These are phyloP conservation scores for Pulveroboletus sp. DNA, from an alignment of 768 basidiomycete genomes.

Conservation along the genomic window DNA sequence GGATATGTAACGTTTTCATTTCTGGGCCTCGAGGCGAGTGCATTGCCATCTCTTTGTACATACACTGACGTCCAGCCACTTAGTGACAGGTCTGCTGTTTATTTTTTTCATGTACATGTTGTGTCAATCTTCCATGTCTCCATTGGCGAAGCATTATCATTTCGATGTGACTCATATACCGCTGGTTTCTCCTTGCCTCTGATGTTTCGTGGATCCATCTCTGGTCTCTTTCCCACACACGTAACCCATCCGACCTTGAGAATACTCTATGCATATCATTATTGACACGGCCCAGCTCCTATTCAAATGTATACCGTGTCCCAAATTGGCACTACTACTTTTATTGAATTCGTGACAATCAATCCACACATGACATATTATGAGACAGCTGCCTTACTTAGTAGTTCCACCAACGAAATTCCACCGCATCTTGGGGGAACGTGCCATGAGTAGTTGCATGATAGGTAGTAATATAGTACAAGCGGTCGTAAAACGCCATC, in stretches of 20 bases:
- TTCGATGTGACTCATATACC: constrained; percentile 1
- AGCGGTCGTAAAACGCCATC: not conserved
- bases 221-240: not conserved
- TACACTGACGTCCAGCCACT: constrained; percentile 3
- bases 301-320: too few species aligned
- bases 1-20: constrained; percentile 16
- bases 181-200: not conserved
- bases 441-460: too few species aligned
- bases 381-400: too few species aligned
- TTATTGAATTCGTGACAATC: too few species aligned
- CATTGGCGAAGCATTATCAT: not conserved
- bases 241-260: constrained; percentile 1
- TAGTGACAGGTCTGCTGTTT: constrained; percentile 1
- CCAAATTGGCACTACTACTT: too few species aligned
- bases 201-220: not conserved
- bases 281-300: too few species aligned
- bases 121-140: constrained; percentile 12
- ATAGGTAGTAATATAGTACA: constrained; percentile 1
- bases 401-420: too few species aligned
- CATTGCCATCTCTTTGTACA: not conserved
- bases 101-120: constrained; percentile 1
- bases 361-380: too few species aligned
- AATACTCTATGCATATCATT: constrained; percentile 5
- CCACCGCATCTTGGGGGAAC: too few species aligned
- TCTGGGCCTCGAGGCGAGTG: constrained; percentile 10